Conservation (phyloP, 2,329 filamentous ascomycete species). For the Penicillium sumatraense region DNA sequence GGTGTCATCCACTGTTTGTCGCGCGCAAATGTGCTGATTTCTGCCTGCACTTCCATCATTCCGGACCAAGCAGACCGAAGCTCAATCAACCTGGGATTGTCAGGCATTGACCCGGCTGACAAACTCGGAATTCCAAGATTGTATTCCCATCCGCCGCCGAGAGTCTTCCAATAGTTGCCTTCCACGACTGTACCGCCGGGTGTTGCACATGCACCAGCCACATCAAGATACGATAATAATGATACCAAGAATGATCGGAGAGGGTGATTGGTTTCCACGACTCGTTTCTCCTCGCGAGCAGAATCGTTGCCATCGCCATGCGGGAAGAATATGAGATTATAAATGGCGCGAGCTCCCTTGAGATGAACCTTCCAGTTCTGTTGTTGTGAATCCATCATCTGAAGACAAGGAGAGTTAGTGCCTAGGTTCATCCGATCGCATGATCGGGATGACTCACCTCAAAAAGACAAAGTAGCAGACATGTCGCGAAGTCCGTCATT, state of each 20-base stretch:
- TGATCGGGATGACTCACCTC: slow-evolving; percentile 37
- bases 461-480: slow-evolving; percentile 39
- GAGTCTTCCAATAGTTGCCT: slow-evolving; percentile 44
- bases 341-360: slow-evolving; percentile 45
- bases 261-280: slow-evolving; percentile 38
- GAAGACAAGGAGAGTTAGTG: background rate
- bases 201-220: slow-evolving; percentile 44
- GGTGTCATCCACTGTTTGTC: slow-evolving; percentile 36
- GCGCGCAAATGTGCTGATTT: slow-evolving; percentile 38
- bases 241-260: slow-evolving; percentile 45
- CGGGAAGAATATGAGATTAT: slow-evolving; percentile 37
- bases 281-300: slow-evolving; percentile 31
- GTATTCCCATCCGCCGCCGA: slow-evolving; percentile 45
- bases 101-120: slow-evolving; percentile 22
- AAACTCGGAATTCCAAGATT: slow-evolving; percentile 40
- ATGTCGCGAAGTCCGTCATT: slow-evolving; percentile 40
- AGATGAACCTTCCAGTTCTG: slow-evolving; percentile 46
- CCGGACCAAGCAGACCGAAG: slow-evolving; percentile 36
- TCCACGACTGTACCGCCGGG: slow-evolving; percentile 43
- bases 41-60: slow-evolving; percentile 41
- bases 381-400: slow-evolving; percentile 46
- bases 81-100: slow-evolving; percentile 30
- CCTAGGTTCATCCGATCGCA: too few species aligned
- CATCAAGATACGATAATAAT: slow-evolving; percentile 45
- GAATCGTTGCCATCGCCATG: slow-evolving; percentile 25